Evolutionary conservation across 2,329 filamentous ascomycete species (phyloP).

Genomic region (Ustilaginoidea virens): DNA sequence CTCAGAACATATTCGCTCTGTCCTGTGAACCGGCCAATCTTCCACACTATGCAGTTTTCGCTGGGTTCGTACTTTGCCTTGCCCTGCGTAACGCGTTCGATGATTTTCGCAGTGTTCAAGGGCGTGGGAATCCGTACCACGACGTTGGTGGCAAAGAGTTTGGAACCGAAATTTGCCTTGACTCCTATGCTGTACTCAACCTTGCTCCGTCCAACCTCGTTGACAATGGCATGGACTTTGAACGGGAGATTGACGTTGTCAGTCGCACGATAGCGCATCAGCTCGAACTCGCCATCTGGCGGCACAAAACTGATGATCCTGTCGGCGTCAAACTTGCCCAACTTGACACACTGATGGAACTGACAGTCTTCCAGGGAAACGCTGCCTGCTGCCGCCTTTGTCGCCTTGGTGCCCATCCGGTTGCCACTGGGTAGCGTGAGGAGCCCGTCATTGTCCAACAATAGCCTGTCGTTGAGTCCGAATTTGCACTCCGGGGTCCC

Average conservation of each 20-base stretch:
- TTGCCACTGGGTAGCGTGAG: conserved; percentile 58
- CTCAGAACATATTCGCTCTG: conserved; percentile 91
- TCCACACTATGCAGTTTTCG: conserved; percentile 98
- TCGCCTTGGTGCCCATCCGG: conserved; percentile 68
- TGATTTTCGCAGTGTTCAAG: conserved; percentile 88
- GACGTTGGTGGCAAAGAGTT: conserved; percentile 95
- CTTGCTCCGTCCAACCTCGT: conserved; percentile 91
- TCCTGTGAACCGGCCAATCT: conserved; percentile 96
- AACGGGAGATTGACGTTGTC: conserved; percentile 98
- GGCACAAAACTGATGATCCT: conserved; percentile 95
- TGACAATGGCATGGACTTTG: conserved; percentile 97
- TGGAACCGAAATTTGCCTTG: conserved; percentile 89
- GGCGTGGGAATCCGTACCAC: conserved; percentile 88
- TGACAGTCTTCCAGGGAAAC: conserved; percentile 97
- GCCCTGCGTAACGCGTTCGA: conserved; percentile 82
- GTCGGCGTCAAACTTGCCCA: conserved; percentile 92
- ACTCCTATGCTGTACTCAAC: conserved; percentile 98
- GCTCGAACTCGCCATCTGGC: conserved; percentile 92
- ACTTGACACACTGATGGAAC: conserved; percentile 96
- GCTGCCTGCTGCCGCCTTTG: conserved; percentile 85
- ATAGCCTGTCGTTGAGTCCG: conserved; percentile 84
- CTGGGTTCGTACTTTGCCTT: conserved; percentile 98
- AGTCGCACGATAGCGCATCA: conserved; percentile 96
- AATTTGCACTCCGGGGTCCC: conserved; percentile 99
- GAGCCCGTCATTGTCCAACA: conserved; percentile 66